phyloP scores from a whole-genome alignment of 495 filamentous ascomycete species.

The Sabuloglossum arenarium region DNA sequence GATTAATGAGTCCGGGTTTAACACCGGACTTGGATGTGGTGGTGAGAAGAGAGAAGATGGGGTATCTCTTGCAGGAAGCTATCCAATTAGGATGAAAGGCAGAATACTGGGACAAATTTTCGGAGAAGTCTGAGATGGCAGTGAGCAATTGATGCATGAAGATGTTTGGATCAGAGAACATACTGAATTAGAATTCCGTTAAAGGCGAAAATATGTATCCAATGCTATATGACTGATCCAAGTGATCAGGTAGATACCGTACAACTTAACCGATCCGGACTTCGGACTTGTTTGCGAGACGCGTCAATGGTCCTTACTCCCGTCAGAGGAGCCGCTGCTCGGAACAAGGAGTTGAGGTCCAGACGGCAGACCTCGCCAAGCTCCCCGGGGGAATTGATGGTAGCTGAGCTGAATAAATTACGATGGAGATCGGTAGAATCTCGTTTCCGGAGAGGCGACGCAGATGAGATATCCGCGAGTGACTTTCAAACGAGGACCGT shows the following conservation, averaged over 20 bases:
- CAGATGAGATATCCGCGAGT: background rate
- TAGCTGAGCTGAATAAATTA: background rate
- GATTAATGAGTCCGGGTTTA: constrained; percentile 15
- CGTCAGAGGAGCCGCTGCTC: background rate
- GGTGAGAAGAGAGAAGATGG: background rate
- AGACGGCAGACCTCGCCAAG: background rate
- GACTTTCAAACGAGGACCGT: background rate
- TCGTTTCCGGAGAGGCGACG: background rate
- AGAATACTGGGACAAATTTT: background rate
- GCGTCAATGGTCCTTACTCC: background rate
- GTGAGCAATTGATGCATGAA: background rate
- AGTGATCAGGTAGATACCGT: background rate
- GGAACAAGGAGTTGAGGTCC: background rate
- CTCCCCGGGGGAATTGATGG: background rate
- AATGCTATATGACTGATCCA: background rate
- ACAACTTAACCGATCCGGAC: background rate
- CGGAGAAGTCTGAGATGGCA: too few species aligned
- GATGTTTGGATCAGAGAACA: background rate
- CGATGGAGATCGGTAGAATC: background rate
- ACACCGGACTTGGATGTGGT: background rate
- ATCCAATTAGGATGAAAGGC: background rate
- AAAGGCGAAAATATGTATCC: background rate
- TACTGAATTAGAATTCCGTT: background rate
- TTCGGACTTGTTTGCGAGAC: background rate
- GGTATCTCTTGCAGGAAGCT: background rate